phyloP scores from a whole-genome alignment of 2,329 filamentous ascomycete species.

The Fusarium sulawesiense region DNA sequence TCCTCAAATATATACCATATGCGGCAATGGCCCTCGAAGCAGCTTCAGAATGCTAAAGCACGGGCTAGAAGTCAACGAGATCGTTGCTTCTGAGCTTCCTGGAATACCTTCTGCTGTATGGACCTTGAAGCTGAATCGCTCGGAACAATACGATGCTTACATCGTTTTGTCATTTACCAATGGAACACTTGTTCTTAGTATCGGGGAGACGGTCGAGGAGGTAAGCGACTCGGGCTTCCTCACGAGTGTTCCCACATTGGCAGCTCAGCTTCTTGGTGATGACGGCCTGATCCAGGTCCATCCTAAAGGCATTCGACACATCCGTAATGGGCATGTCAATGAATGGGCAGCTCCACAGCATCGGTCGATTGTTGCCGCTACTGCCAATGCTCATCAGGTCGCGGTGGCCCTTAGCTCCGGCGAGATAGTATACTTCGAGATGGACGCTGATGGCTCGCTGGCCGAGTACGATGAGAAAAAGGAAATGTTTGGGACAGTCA shows the following conservation, averaged over 20 bases:
- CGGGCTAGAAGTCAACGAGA: constrained; percentile 91
- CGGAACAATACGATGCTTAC: constrained; percentile 90
- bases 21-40: constrained; percentile 88
- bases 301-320: constrained; percentile 94
- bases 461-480: constrained; percentile 96
- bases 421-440: constrained; percentile 98
- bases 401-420: constrained; percentile 94
- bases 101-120: constrained; percentile 92
- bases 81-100: constrained; percentile 92
- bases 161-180: constrained; percentile 95
- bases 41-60: constrained; percentile 93
- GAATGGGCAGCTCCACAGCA: constrained; percentile 96
- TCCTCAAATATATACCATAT: constrained; percentile 94
- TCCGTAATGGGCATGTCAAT: constrained; percentile 81
- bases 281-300: constrained; percentile 94
- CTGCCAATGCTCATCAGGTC: constrained; percentile 93
- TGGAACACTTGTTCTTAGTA: constrained; percentile 89
- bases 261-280: constrained; percentile 93
- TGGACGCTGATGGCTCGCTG: constrained; percentile 89
- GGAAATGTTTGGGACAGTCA: constrained; percentile 95
- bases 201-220: constrained; percentile 96
- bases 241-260: constrained; percentile 86
- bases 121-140: constrained; percentile 87
- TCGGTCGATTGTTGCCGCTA: constrained; percentile 92
- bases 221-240: constrained; percentile 94